Evolutionary conservation across 1,284 basidiomycete species (phyloP).

Genomic region (Leccinum holopus): DNA sequence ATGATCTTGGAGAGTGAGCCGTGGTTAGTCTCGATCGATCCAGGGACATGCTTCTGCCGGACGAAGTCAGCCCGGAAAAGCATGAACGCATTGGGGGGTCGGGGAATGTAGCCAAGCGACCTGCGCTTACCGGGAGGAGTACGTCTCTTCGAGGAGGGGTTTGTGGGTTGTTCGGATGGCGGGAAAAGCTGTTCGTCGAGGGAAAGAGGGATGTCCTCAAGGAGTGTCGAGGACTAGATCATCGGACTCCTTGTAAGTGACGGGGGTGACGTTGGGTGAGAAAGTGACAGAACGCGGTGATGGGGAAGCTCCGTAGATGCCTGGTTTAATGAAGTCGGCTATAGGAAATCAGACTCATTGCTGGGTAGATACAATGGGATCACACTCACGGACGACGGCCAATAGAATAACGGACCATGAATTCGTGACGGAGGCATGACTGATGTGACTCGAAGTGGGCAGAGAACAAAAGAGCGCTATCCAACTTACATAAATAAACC

Average conservation of each 20-base stretch:
- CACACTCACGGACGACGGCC: constrained; percentile 23
- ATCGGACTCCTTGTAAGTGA: constrained; percentile 54
- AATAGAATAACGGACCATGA: constrained; percentile 23
- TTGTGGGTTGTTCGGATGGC: constrained; percentile 40
- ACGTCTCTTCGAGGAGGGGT: constrained; percentile 41
- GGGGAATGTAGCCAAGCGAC: constrained; percentile 75
- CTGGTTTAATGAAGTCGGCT: constrained; percentile 52
- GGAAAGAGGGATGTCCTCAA: constrained; percentile 18
- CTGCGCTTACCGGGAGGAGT: constrained; percentile 56
- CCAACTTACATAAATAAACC: too few relatives aligned
- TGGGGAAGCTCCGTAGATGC: constrained; percentile 50
- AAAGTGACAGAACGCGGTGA: constrained; percentile 60
- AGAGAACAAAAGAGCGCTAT: neutral
- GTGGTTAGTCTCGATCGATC: constrained; percentile 81
- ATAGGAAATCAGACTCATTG: neutral
- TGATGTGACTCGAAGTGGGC: neutral
- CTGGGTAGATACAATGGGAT: neutral
- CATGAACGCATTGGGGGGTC: constrained; percentile 93
- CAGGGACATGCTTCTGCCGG: constrained; percentile 75
- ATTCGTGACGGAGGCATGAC: constrained; percentile 23
- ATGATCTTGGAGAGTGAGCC: constrained; percentile 75
- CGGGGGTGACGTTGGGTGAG: constrained; percentile 70
- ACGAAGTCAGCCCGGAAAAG: constrained; percentile 90
- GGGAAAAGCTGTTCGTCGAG: constrained; percentile 36
- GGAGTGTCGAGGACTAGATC: constrained; percentile 35